A percentile compares a stretch with the other conserved stretches of the same genome.
phyloP scores from a whole-genome alignment of 345 rosid genomes.

The Eucalyptus pauciflora region DNA sequence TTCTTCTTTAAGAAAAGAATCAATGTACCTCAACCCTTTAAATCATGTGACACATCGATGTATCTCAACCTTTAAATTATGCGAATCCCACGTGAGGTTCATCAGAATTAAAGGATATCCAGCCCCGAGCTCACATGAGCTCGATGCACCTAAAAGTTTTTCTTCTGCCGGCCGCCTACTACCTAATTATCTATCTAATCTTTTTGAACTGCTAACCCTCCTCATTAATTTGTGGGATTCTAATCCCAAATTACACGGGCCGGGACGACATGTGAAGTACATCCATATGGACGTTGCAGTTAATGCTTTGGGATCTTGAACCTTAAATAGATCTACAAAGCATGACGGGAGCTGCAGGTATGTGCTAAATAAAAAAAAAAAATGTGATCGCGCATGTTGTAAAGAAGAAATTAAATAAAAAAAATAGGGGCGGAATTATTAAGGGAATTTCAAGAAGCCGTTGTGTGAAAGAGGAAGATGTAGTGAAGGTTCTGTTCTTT shows the following conservation, averaged over 20 bases:
- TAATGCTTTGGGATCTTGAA: neutral
- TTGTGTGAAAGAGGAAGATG: neutral
- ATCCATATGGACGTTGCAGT: neutral
- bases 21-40: neutral
- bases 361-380: neutral
- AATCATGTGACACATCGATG: neutral
- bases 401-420: neutral
- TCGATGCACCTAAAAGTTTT: neutral
- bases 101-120: neutral
- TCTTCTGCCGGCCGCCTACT: neutral
- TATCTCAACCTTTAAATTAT: neutral
- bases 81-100: neutral
- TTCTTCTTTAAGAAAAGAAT: neutral
- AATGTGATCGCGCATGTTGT: neutral
- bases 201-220: neutral
- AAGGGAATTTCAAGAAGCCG: neutral
- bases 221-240: neutral
- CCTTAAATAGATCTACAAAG: neutral
- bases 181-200: neutral
- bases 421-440: neutral
- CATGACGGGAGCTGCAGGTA: neutral
- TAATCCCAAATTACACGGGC: neutral
- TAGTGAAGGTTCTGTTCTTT: constrained; percentile 11
- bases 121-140: neutral
- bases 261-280: neutral